phyloP scores from a whole-genome alignment of 768 basidiomycete species.

The Boletus subcaerulescens region DNA sequence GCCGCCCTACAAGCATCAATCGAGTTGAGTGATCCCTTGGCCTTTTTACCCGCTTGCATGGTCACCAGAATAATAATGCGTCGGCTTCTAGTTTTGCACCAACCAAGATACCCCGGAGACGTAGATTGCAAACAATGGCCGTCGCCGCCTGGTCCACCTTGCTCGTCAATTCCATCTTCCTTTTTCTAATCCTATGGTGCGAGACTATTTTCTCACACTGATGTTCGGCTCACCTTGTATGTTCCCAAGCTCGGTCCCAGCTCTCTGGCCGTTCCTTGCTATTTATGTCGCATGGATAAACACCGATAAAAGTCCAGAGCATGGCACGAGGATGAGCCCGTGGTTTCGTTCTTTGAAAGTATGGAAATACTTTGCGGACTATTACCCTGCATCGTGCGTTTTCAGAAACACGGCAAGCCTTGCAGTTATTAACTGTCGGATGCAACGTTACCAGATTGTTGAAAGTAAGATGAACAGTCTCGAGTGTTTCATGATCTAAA shows the following conservation, averaged over 20 bases:
- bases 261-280: conserved; percentile 80
- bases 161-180: conserved; percentile 60
- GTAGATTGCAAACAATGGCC: conserved; percentile 83
- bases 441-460: conserved; percentile 10
- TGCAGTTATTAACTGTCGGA: not conserved
- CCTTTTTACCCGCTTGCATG: not conserved
- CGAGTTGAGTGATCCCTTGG: conserved; percentile 47
- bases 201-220: conserved; percentile 18
- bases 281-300: conserved; percentile 77
- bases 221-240: not conserved
- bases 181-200: conserved; percentile 83
- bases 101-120: conserved; percentile 77
- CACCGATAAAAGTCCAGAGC: conserved; percentile 73
- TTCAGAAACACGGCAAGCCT: not conserved
- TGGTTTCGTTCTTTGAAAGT: conserved; percentile 71
- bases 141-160: conserved; percentile 88
- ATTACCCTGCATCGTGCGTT: conserved; percentile 86
- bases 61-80: not conserved
- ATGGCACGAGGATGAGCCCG: conserved; percentile 64
- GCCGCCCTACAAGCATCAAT: conserved; percentile 69
- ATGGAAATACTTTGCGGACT: conserved; percentile 91
- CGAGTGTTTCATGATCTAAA: not conserved
- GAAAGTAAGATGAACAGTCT: conserved; percentile 33
- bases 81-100: conserved; percentile 67
- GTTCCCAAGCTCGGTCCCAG: conserved; percentile 73